Evolutionary conservation across 768 basidiomycete species (phyloP).

Genomic region (Boletales sp.): DNA sequence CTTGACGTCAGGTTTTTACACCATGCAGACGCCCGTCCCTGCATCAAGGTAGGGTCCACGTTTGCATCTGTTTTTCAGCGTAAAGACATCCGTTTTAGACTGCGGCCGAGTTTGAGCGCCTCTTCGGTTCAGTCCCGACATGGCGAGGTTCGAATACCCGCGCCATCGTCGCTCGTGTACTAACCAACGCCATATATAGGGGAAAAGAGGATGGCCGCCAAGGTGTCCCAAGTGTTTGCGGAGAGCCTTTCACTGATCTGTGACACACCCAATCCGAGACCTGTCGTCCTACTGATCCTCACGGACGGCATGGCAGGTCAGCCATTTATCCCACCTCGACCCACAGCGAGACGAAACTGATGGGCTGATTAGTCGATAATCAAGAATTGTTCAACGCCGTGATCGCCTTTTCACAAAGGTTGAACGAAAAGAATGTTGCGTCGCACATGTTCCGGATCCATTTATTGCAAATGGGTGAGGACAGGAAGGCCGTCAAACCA

Average conservation of each 20-base stretch:
- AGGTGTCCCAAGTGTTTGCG: conserved; percentile 17
- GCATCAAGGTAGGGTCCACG: conserved; percentile 8
- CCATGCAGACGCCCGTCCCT: background rate
- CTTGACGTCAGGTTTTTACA: conserved; percentile 18
- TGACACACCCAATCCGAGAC: conserved; percentile 2
- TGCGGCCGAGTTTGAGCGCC: conserved; percentile 10
- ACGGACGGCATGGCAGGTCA: conserved; percentile 20
- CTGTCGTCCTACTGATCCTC: conserved; percentile 15
- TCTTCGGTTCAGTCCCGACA: conserved; percentile 17
- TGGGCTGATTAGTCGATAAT: conserved; percentile 8
- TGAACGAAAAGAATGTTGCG: conserved; percentile 6
- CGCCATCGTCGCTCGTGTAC: background rate
- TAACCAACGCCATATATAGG: conserved; percentile 2
- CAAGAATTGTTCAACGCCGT: conserved; percentile 11
- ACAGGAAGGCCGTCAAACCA: conserved; percentile 20
- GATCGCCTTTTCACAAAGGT: conserved; percentile 4
- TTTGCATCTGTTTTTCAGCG: background rate
- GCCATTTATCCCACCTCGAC: background rate
- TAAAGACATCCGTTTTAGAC: conserved; percentile 5
- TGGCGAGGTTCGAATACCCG: conserved; percentile 13
- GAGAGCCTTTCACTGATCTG: conserved; percentile 8
- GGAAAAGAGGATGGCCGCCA: conserved; percentile 15
- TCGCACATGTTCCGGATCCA: conserved; percentile 22
- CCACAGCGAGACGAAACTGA: background rate
- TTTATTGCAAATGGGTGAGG: conserved; percentile 21